Evolutionary conservation across 2,329 filamentous ascomycete genomes (phyloP), one percentile per base, ranked within the genome.

Genomic region (Aureobasidium sp.): DNA sequence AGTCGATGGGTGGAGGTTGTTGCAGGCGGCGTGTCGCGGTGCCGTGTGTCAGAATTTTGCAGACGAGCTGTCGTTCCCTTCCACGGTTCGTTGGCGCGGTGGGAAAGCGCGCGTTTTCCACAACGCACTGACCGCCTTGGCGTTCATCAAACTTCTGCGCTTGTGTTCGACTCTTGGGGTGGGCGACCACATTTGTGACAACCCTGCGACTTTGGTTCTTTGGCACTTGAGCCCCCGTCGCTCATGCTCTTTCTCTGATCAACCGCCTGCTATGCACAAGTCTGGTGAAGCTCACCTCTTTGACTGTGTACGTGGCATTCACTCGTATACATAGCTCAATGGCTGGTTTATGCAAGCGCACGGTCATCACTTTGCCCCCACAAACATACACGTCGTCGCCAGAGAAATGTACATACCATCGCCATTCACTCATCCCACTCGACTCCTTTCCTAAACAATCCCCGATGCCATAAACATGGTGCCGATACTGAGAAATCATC

Each of bases 41-140:
- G 51, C 27, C 11, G 19, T 43, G 53, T 45, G 53, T 57, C 53
- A 43, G 54, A 57, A 57, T 57, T 57, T 57, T 57, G 42, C 54
- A 15, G 42, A 46, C 17, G 54, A 38, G 21, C 40, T 38, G 37
- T 38, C 29, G 42, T 29, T 21, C 42, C 31, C 38, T 43, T 57
- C 47, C 31, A 57, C 27, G 54, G 54, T 47, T 31, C 42, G 15
- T 37, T 57, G 54, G 54, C 54, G 54, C 42, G 54, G 54, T 47
- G 40, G 54, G 31, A 57, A 31, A 57, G 42, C 54, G 54, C 40
- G 42, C 29, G 1, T 21, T 31, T 54, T 27, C 50, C 21, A 7
- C 5, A 37, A 15, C 29, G 42, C 51, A 55, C 37, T 15, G 42
- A 21, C 54, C 4, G 9, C 23, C 50, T 57, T 57, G 53, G 54